A percentile compares a stretch with the other conserved stretches of the same genome.
These are phyloP conservation scores for Hypoxylon sp. DNA, from an alignment of 2,329 filamentous ascomycete species.

Conservation along the genomic window DNA sequence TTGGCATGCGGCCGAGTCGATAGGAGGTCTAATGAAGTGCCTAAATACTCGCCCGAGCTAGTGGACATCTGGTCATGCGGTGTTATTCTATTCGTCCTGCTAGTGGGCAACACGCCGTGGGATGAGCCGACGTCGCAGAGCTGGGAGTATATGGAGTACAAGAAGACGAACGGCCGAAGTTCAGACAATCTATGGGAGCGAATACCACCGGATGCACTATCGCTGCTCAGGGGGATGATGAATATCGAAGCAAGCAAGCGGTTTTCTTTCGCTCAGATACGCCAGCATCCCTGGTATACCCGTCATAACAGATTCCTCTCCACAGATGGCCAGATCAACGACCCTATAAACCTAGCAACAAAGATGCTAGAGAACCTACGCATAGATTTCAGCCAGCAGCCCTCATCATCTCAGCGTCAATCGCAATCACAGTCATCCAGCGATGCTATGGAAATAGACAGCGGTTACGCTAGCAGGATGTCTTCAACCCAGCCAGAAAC, in stretches of 20 bases:
- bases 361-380: constrained; percentile 92
- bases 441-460: constrained; percentile 81
- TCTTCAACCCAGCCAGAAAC: constrained; percentile 90
- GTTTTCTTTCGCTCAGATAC: constrained; percentile 89
- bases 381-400: constrained; percentile 85
- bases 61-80: constrained; percentile 98
- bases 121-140: constrained; percentile 89
- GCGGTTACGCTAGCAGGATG: constrained; percentile 64
- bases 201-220: constrained; percentile 80
- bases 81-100: constrained; percentile 94
- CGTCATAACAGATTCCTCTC: constrained; percentile 83
- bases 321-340: constrained; percentile 79
- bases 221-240: constrained; percentile 93
- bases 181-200: constrained; percentile 88
- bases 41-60: constrained; percentile 81
- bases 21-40: constrained; percentile 64
- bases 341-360: constrained; percentile 89
- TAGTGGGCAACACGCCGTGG: constrained; percentile 98
- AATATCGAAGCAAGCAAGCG: constrained; percentile 80
- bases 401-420: constrained; percentile 60
- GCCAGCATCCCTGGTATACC: constrained; percentile 95
- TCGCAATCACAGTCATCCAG: constrained; percentile 56
- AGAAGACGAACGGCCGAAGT: constrained; percentile 83
- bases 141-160: constrained; percentile 93
- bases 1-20: constrained; percentile 67